phyloP scores from a whole-genome alignment of 2,329 filamentous ascomycete genomes.

The Aspergillus japonicus region DNA sequence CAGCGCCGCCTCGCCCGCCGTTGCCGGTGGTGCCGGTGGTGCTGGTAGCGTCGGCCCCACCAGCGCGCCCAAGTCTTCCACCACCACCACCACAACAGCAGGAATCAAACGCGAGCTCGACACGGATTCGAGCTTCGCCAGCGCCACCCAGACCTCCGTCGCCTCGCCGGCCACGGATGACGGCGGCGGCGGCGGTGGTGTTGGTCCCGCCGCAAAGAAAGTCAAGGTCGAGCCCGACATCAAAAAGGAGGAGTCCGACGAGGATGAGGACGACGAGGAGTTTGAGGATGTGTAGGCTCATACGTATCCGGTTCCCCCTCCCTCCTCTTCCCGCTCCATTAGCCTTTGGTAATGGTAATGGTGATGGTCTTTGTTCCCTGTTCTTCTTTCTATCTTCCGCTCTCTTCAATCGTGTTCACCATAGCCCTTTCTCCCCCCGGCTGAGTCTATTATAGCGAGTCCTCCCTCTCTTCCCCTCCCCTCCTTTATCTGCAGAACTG shows the following conservation, averaged over 20 bases:
- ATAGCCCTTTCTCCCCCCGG: background rate
- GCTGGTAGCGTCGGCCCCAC: conserved; percentile 28
- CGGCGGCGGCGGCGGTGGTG: conserved; percentile 36
- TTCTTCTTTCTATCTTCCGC: background rate
- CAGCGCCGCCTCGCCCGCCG: conserved; percentile 37
- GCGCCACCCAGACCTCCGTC: conserved; percentile 37
- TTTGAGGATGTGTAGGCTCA: conserved; percentile 35
- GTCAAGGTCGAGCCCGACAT: conserved; percentile 40
- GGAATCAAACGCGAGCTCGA: conserved; percentile 42
- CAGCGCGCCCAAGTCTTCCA: conserved; percentile 23
- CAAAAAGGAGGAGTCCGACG: conserved; percentile 43
- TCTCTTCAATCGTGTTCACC: background rate
- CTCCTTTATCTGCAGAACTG: background rate
- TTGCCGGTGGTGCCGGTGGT: conserved; percentile 12
- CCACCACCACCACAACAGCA: conserved; percentile 16
- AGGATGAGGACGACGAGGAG: conserved; percentile 44
- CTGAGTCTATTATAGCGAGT: background rate
- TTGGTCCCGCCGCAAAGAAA: conserved; percentile 45
- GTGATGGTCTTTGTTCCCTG: too few relatives aligned
- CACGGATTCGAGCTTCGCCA: conserved; percentile 37
- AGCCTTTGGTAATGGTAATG: too few relatives aligned
- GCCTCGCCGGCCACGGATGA: conserved; percentile 40
- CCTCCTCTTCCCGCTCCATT: too few relatives aligned
- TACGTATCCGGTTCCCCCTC: too few relatives aligned
- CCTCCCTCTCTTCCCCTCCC: background rate